phyloP scores from a whole-genome alignment of 331 rosid species.

The Cydonia oblonga region DNA sequence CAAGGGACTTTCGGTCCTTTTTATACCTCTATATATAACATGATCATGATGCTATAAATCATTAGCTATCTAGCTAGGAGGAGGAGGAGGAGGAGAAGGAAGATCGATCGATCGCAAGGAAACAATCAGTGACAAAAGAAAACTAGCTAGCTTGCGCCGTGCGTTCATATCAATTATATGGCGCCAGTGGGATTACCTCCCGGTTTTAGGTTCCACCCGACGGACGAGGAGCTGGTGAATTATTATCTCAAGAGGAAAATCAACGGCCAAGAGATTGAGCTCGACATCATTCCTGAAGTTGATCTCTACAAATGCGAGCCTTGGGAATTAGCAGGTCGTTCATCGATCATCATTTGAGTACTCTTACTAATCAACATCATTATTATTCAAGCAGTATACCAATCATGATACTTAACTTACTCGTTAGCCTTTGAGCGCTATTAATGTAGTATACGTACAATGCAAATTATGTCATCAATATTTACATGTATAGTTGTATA shows the following conservation, averaged over 20 bases:
- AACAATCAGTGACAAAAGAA: background rate
- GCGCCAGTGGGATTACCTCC: constrained; percentile 98
- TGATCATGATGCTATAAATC: background rate
- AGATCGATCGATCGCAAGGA: background rate
- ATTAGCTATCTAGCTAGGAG: background rate
- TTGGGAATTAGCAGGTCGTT: constrained; percentile 88
- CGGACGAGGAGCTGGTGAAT: constrained; percentile 93
- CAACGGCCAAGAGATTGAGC: constrained; percentile 87
- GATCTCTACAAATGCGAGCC: constrained; percentile 99
- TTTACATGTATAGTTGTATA: background rate
- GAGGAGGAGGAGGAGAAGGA: background rate
- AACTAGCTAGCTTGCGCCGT: background rate
- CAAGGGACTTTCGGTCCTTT: constrained; percentile 56
- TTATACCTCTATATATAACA: constrained; percentile 20
- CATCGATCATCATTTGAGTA: background rate
- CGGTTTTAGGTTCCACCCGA: constrained; percentile 94
- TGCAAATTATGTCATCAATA: background rate
- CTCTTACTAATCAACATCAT: background rate
- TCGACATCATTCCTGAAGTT: constrained; percentile 93
- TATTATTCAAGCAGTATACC: background rate
- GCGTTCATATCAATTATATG: constrained; percentile 19
- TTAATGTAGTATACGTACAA: background rate
- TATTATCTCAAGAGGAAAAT: constrained; percentile 89
- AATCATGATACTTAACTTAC: background rate
- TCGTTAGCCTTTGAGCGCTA: background rate